Percentiles rank a stretch among this genome's conserved stretches.
These are phyloP conservation scores for Leucocoprinus leucothites DNA, from an alignment of 768 basidiomycete genomes.

Conservation along the genomic window DNA sequence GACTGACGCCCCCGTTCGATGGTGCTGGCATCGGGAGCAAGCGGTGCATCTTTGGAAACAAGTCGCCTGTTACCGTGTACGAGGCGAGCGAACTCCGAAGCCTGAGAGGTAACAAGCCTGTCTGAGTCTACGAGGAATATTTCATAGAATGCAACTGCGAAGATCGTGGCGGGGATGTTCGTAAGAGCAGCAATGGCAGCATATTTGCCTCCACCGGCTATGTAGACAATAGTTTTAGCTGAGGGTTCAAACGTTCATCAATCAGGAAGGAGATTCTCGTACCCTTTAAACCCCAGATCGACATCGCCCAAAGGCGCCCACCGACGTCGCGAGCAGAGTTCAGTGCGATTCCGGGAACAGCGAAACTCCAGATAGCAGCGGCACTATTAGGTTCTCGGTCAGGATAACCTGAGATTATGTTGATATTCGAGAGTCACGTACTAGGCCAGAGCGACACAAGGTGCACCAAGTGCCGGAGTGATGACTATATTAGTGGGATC, in stretches of 20 bases:
- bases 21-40: neutral
- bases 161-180: constrained; percentile 61
- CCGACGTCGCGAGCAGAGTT: constrained; percentile 72
- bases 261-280: constrained; percentile 2
- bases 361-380: constrained; percentile 59
- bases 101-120: constrained; percentile 1
- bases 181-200: constrained; percentile 62
- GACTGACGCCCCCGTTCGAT: neutral
- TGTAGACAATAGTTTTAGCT: neutral
- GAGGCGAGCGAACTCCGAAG: neutral
- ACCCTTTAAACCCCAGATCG: constrained; percentile 55
- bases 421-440: constrained; percentile 26
- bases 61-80: constrained; percentile 10
- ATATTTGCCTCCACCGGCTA: constrained; percentile 52
- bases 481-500: constrained; percentile 60
- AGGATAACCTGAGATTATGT: neutral
- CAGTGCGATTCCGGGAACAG: constrained; percentile 44
- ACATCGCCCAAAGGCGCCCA: constrained; percentile 55
- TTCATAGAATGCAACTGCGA: constrained; percentile 54
- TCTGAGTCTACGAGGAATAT: constrained; percentile 49
- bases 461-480: constrained; percentile 50
- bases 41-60: neutral
- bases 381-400: constrained; percentile 33
- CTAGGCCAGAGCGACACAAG: constrained; percentile 58
- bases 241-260: neutral